Evolutionary conservation across 768 basidiomycete species (phyloP).

Genomic region (Podaxis rugospora): DNA sequence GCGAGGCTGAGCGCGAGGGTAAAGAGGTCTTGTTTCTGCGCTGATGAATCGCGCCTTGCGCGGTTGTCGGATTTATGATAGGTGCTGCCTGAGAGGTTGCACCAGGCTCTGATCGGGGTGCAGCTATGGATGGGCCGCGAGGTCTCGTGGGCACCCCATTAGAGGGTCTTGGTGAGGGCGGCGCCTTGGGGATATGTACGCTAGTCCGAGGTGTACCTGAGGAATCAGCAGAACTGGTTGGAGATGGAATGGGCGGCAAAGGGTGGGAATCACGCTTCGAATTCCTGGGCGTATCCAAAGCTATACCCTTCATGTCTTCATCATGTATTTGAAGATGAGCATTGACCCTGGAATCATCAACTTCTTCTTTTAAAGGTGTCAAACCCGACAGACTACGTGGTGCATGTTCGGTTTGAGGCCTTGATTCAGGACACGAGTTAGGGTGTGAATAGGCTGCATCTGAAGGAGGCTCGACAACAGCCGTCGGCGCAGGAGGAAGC

Average conservation of each 20-base stretch:
- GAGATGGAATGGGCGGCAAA: slow-evolving; percentile 60
- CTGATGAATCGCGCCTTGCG: slow-evolving; percentile 63
- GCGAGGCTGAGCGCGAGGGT: slow-evolving; percentile 47
- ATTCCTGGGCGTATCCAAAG: slow-evolving; percentile 38
- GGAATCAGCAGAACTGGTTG: slow-evolving; percentile 23
- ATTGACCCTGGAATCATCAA: slow-evolving; percentile 23
- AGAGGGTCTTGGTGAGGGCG: slow-evolving; percentile 47
- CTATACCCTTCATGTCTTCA: slow-evolving; percentile 24
- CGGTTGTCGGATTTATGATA: slow-evolving; percentile 56
- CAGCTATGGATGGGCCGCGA: slow-evolving; percentile 51
- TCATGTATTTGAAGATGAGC: slow-evolving; percentile 15
- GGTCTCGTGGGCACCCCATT: slow-evolving; percentile 43
- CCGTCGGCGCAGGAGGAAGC: slow-evolving; percentile 53
- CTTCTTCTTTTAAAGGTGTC: slow-evolving; percentile 62
- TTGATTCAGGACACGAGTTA: slow-evolving; percentile 29
- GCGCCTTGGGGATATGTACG: slow-evolving; percentile 28
- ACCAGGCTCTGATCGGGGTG: slow-evolving; percentile 24
- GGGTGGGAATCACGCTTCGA: slow-evolving; percentile 55
- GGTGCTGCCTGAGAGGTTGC: slow-evolving; percentile 21
- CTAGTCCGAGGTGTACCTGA: slow-evolving; percentile 30
- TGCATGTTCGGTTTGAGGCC: neutral
- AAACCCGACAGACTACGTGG: slow-evolving; percentile 12
- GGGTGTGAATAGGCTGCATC: slow-evolving; percentile 21
- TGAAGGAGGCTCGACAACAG: slow-evolving; percentile 23
- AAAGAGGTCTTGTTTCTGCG: slow-evolving; percentile 64